Base-by-base conservation (phyloP, 129 eudicot species). In the Centaurea solstitialis region DNA sequence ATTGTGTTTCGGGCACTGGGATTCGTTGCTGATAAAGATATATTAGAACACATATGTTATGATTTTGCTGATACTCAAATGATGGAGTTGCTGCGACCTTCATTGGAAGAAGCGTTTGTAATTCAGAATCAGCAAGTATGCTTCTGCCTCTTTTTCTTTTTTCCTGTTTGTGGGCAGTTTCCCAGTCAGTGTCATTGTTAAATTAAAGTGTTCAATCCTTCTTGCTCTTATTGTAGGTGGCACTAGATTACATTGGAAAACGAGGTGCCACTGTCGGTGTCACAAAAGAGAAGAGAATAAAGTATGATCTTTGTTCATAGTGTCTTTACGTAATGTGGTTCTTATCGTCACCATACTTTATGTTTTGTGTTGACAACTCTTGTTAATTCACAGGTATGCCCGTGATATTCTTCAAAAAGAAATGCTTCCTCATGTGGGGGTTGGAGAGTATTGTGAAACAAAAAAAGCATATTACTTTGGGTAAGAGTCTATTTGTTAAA, bases 371-470 rank as follows among this genome's bases (percentile, higher is more conserved):
- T 66, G 6, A 74, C 21, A 18, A 62, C 17, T 22, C 37, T 59
- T 79, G 20, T 43, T 65, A 7, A 74, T 78, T 65, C 65, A 64
- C 91, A 93, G 98, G 88, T 90, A 92, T 85, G 99, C 99, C 0
- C 92, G 83, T 68, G 98, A 95, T 75, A 92, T 95, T 61, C 97
- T 95, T 45, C 98, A 95, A 71, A 95, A 87, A 74, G 98, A 95
- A 84, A 95, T 95, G 99, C 99, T 95, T 80, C 99, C 99, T 47
- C 99, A 95, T 84, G 99, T 92, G n/a, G n/a, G n/a, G n/a, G n/a
- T n/a, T n/a, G n/a, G n/a, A n/a, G n/a, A n/a, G n/a, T n/a, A n/a
- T n/a, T n/a, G n/a, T n/a, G n/a, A n/a, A n/a, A n/a, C n/a, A n/a
- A n/a, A n/a, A n/a, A n/a, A n/a, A n/a, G n/a, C 98, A 38, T 95